These are phyloP conservation scores for Trematosphaeria pertusa DNA, from an alignment of 2,329 filamentous ascomycete species.

Conservation along the genomic window DNA sequence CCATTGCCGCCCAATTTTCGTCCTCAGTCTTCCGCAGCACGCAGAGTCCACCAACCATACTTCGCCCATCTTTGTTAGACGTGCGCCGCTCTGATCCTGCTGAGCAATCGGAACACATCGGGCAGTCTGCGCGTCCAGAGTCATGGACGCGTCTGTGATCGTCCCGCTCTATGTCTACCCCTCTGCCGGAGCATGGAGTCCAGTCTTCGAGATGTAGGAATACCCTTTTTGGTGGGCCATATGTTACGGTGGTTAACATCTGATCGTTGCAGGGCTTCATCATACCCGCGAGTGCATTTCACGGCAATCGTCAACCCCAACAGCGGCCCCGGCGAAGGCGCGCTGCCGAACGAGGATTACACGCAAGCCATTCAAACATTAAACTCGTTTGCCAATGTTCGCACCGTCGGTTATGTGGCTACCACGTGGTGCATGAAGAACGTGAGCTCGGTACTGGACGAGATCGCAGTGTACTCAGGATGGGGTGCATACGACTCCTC, in stretches of 20 bases:
- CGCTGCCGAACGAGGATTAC: constrained; percentile 54
- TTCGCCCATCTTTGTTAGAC: too few relatives aligned
- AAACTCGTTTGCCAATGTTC: constrained; percentile 54
- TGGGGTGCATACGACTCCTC: constrained; percentile 51
- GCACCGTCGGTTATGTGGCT: constrained; percentile 59
- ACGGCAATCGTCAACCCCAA: constrained; percentile 59
- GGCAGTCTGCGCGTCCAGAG: too few relatives aligned
- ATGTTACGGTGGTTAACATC: constrained; percentile 7
- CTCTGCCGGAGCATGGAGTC: constrained; percentile 54
- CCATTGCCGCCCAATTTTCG: constrained; percentile 24
- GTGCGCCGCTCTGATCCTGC: too few relatives aligned
- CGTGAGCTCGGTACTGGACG: constrained; percentile 34
- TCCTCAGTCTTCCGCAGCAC: constrained; percentile 9
- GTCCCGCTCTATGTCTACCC: constrained; percentile 60
- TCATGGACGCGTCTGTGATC: constrained; percentile 46
- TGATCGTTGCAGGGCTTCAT: constrained; percentile 30
- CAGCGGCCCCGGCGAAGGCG: constrained; percentile 54
- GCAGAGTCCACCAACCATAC: constrained; percentile 10
- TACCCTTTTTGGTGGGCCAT: constrained; percentile 5
- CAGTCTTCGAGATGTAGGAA: constrained; percentile 52
- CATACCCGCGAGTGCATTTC: constrained; percentile 53
- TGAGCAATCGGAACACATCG: too few relatives aligned
- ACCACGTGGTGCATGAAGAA: constrained; percentile 54
- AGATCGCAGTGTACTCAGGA: constrained; percentile 55
- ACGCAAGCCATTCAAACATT: constrained; percentile 51